These are phyloP conservation scores for carrot (Daucus carota) DNA, from an alignment of 129 eudicot species.

Conservation along the genomic window DNA sequence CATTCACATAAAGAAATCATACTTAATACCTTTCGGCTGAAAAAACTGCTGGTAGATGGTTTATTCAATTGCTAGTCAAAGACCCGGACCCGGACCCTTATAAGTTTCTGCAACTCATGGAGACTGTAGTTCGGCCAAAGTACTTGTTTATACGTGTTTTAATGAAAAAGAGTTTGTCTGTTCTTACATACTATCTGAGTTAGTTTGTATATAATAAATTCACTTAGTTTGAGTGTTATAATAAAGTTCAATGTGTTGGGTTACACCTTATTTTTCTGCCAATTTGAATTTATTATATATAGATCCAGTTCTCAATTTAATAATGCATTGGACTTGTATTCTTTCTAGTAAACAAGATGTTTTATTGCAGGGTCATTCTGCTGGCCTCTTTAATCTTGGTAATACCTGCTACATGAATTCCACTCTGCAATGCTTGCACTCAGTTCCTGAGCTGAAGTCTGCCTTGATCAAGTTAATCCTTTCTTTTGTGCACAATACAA, in stretches of 20 bases:
- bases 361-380: constrained; percentile 76
- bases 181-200: neutral
- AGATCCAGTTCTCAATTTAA: neutral
- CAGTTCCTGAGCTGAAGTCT: constrained; percentile 96
- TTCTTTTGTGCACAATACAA: neutral
- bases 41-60: no score
- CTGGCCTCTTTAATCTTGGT: constrained; percentile 89
- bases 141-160: neutral
- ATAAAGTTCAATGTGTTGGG: neutral
- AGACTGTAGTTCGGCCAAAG: neutral
- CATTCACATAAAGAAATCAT: no score
- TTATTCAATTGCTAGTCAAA: no score
- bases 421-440: constrained; percentile 88
- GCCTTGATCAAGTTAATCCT: constrained; percentile 61
- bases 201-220: neutral
- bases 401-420: constrained; percentile 99
- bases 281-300: neutral
- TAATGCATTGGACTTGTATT: constrained; percentile 1
- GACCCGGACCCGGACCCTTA: no score
- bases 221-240: neutral
- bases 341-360: constrained; percentile 9
- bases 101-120: neutral
- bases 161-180: no score
- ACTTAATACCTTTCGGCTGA: no score
- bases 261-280: neutral